Conservation (phyloP, 164 flowering plant genomes). For the Platanus orientalis region DNA sequence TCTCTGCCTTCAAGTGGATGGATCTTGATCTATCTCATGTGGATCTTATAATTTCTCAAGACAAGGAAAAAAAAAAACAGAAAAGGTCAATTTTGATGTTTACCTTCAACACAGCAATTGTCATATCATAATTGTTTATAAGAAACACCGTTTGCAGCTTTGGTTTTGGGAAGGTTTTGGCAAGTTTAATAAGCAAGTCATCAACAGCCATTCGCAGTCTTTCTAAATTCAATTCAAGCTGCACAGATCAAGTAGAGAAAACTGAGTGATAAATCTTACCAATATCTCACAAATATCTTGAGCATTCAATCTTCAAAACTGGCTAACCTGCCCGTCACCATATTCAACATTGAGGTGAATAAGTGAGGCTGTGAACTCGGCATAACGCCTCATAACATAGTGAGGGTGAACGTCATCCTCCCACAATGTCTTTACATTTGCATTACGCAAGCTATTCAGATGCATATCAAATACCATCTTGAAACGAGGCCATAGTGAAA, state of each 20-base stretch:
- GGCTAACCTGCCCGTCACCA: constrained; percentile 94
- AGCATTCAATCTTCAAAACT: not conserved
- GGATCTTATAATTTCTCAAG: no score
- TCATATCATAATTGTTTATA: constrained; percentile 97
- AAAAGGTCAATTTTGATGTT: not conserved
- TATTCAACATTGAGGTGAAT: constrained; percentile 88
- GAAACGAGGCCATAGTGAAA: constrained; percentile 95
- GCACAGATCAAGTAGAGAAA: constrained; percentile 15
- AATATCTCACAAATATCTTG: not conserved
- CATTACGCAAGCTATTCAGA: constrained; percentile 82
- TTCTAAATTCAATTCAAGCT: constrained; percentile 93
- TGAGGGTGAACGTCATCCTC: constrained; percentile 99
- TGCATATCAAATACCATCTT: constrained; percentile 99
- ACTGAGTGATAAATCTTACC: not conserved
- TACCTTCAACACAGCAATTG: constrained; percentile 87
- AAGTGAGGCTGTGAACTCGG: constrained; percentile 95
- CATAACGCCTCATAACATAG: constrained; percentile 97
- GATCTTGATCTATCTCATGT: not conserved
- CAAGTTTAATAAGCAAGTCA: constrained; percentile 84
- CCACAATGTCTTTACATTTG: constrained; percentile 83
- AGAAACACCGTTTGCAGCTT: constrained; percentile 88
- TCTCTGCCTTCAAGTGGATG: no score
- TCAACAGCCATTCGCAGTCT: constrained; percentile 92
- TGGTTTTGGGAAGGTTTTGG: constrained; percentile 58
- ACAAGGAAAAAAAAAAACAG: no score